A percentile compares a stretch with the other conserved stretches of the same genome.
phyloP scores from a whole-genome alignment of 805 yeast genomes.

The Kazachstania taianensis region DNA sequence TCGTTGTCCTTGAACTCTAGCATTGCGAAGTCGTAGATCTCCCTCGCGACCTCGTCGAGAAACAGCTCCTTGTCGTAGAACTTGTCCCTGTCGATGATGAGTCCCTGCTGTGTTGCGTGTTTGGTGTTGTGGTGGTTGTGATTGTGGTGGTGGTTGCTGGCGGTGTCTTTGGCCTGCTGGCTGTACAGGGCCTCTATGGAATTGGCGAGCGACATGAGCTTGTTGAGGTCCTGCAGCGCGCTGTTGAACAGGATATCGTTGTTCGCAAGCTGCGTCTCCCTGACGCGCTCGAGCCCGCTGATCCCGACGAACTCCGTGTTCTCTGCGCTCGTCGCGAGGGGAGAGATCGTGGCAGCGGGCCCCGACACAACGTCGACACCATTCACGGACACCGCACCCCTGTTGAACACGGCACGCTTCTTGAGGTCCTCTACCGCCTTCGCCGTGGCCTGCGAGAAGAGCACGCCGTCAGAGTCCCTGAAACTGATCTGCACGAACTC shows the following conservation, averaged over 20 bases:
- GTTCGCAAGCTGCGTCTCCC: constrained; percentile 43
- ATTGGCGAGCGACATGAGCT: constrained; percentile 66
- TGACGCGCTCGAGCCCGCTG: constrained; percentile 52
- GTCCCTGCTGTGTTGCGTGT: constrained; percentile 10
- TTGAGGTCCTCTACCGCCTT: constrained; percentile 35
- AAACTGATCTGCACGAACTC: constrained; percentile 58
- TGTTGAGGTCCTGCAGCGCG: constrained; percentile 69
- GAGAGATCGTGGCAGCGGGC: not conserved
- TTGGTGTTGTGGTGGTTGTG: too few relatives aligned
- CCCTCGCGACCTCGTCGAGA: constrained; percentile 64
- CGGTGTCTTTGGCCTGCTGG: not conserved
- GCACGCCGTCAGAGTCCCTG: constrained; percentile 55
- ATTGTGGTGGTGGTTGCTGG: not conserved
- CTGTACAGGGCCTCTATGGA: constrained; percentile 51
- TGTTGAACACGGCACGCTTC: constrained; percentile 14
- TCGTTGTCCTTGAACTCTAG: constrained; percentile 43
- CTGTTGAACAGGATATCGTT: constrained; percentile 53
- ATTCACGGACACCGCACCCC: constrained; percentile 29
- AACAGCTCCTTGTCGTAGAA: constrained; percentile 34
- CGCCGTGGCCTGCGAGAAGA: constrained; percentile 40
- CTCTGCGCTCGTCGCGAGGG: not conserved
- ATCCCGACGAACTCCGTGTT: constrained; percentile 45
- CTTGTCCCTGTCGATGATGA: constrained; percentile 28
- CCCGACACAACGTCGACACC: constrained; percentile 15
- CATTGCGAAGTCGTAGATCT: constrained; percentile 57